These are phyloP conservation scores for Neurospora terricola DNA, from an alignment of 495 filamentous ascomycete species.

Conservation along the genomic window DNA sequence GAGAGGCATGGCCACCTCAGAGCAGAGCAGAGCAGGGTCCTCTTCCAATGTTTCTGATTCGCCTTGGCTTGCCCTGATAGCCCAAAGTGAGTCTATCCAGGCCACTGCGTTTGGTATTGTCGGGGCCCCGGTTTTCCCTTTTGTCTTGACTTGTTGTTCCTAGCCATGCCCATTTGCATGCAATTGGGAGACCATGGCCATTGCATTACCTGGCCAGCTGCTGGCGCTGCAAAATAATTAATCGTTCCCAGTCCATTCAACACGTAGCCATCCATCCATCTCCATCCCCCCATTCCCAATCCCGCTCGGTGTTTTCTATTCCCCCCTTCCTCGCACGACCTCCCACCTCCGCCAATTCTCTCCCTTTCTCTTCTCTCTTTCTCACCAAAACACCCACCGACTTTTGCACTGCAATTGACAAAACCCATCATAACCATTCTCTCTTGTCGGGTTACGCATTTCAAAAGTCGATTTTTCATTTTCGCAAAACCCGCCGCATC, in stretches of 20 bases:
- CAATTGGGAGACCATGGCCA: background rate
- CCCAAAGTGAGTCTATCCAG: slow-evolving; percentile 6
- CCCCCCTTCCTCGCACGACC: slow-evolving; percentile 11
- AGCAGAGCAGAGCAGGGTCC: background rate
- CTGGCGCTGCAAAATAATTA: slow-evolving; percentile 27
- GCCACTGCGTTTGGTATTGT: slow-evolving; percentile 7
- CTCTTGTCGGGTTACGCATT: slow-evolving; percentile 23
- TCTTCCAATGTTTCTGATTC: background rate
- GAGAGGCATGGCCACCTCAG: background rate
- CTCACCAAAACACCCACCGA: slow-evolving; percentile 40
- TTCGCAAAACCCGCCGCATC: slow-evolving; percentile 22
- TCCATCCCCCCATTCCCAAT: slow-evolving; percentile 1
- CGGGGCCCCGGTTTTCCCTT: slow-evolving; percentile 40
- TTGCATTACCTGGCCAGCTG: slow-evolving; percentile 9
- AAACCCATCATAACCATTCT: slow-evolving; percentile 39
- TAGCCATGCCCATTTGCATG: slow-evolving; percentile 7
- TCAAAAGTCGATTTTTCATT: slow-evolving; percentile 12
- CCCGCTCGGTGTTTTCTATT: slow-evolving; percentile 1
- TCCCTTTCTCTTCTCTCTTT: slow-evolving; percentile 16
- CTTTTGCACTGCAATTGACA: slow-evolving; percentile 23
- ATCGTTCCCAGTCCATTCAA: slow-evolving; percentile 19
- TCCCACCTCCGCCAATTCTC: slow-evolving; percentile 1
- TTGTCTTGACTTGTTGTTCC: slow-evolving; percentile 5
- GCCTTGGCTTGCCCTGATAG: background rate
- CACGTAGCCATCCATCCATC: slow-evolving; percentile 37